These are phyloP conservation scores for Yamadazyma sp. DNA, from an alignment of 1,139 yeast genomes.

Conservation along the genomic window DNA sequence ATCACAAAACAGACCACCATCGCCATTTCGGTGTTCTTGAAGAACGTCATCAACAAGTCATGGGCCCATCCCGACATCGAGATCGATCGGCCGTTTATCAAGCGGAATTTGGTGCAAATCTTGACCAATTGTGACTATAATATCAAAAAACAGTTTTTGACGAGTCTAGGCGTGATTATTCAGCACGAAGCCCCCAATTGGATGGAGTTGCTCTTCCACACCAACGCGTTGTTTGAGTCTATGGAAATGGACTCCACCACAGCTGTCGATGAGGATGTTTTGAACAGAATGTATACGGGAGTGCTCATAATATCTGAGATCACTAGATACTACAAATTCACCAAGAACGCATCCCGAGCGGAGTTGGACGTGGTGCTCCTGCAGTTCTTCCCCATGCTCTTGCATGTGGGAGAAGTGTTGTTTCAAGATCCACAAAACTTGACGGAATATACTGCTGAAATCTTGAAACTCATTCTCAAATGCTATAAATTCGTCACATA, in stretches of 20 bases:
- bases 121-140: conserved; percentile 44
- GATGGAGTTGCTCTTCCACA: conserved; percentile 62
- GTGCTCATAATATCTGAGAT: conserved; percentile 74
- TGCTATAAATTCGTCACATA: conserved; percentile 80
- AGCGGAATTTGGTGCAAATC: conserved; percentile 55
- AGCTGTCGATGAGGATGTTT: conserved; percentile 38
- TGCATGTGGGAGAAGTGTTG: conserved; percentile 64
- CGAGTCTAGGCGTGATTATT: conserved; percentile 67
- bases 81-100: conserved; percentile 26
- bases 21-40: conserved; percentile 86
- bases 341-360: conserved; percentile 57
- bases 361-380: conserved; percentile 60
- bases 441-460: conserved; percentile 61
- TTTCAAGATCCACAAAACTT: conserved; percentile 36
- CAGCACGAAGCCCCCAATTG: conserved; percentile 73
- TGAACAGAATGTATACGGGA: conserved; percentile 71
- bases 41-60: conserved; percentile 64
- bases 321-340: conserved; percentile 77
- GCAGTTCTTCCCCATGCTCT: conserved; percentile 67
- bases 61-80: conserved; percentile 76
- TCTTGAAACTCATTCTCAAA: conserved; percentile 74
- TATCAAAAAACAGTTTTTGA: conserved; percentile 62
- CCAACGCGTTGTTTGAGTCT: conserved; percentile 55
- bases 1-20: conserved; percentile 41
- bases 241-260: conserved; percentile 14